Evolutionary conservation across 2,329 filamentous ascomycete genomes (phyloP).

Genomic region (Corynespora cassiicola): DNA sequence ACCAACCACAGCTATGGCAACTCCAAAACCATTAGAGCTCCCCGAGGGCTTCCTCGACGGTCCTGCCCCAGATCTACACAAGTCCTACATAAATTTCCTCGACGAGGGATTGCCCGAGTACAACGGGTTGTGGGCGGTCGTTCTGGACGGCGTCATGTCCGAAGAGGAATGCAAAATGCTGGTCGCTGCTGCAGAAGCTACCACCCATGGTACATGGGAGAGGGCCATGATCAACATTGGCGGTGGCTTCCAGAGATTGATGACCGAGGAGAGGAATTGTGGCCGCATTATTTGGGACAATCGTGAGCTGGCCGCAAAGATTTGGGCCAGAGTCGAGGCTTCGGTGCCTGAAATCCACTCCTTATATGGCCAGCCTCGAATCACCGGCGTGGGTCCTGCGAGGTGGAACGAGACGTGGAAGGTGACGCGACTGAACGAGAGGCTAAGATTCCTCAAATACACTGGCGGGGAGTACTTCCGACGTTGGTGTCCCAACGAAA

Average conservation of each 20-base stretch:
- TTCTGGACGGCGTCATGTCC: slow-evolving; percentile 70
- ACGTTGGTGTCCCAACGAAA: slow-evolving; percentile 32
- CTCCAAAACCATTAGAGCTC: slow-evolving; percentile 40
- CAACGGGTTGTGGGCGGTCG: slow-evolving; percentile 61
- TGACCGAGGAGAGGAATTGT: slow-evolving; percentile 68
- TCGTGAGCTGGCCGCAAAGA: slow-evolving; percentile 64
- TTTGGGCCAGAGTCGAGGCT: slow-evolving; percentile 65
- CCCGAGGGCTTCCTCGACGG: slow-evolving; percentile 57
- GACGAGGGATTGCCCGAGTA: slow-evolving; percentile 58
- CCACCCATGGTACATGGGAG: slow-evolving; percentile 60
- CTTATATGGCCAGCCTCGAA: slow-evolving; percentile 39
- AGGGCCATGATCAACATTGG: slow-evolving; percentile 74
- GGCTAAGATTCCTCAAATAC: slow-evolving; percentile 79
- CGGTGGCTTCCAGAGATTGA: slow-evolving; percentile 63
- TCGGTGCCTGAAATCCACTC: slow-evolving; percentile 57
- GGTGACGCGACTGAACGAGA: slow-evolving; percentile 67
- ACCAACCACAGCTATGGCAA: slow-evolving; percentile 20
- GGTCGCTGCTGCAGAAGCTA: slow-evolving; percentile 38
- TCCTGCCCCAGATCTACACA: slow-evolving; percentile 54
- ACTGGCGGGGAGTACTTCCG: slow-evolving; percentile 75
- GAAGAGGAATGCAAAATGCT: slow-evolving; percentile 64
- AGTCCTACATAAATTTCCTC: slow-evolving; percentile 62
- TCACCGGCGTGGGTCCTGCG: slow-evolving; percentile 55
- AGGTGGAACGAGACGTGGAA: slow-evolving; percentile 53
- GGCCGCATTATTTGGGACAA: slow-evolving; percentile 81